A percentile compares a stretch with the other conserved stretches of the same genome.
Evolutionary conservation across 192 early-diverging fungal genomes (phyloP).

Genomic region (Ambispora gerdemannii): DNA sequence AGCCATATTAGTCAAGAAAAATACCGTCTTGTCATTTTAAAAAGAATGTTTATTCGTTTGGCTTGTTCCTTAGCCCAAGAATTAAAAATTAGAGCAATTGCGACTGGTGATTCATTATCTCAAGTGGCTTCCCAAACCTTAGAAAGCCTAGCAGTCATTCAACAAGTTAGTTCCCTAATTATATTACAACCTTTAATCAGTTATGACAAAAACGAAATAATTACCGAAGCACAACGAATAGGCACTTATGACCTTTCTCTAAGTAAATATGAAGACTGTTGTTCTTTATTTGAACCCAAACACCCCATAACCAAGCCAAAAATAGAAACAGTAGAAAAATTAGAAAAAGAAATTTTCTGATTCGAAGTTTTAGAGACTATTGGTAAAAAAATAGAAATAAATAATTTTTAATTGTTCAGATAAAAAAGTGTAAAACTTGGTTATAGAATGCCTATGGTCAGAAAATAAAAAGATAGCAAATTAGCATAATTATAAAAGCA

Average conservation of each 20-base stretch:
- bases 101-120: background rate
- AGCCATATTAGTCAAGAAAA: constrained; percentile 17
- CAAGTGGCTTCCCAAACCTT: constrained; percentile 14
- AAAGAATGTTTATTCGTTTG: constrained; percentile 19
- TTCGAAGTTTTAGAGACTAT: constrained; percentile 2
- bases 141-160: constrained; percentile 7
- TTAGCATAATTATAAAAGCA: no score
- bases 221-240: constrained; percentile 15
- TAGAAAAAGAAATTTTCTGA: constrained; percentile 10
- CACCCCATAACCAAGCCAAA: constrained; percentile 14
- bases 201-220: constrained; percentile 18
- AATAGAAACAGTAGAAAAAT: constrained; percentile 10
- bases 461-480: no score
- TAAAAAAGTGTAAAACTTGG: no score
- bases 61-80: constrained; percentile 10
- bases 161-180: constrained; percentile 11
- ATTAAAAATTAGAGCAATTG: constrained; percentile 6
- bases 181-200: constrained; percentile 5
- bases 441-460: no score
- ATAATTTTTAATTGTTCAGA: no score
- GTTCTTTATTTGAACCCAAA: constrained; percentile 17
- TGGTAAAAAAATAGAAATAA: constrained; percentile 12
- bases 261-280: constrained; percentile 10
- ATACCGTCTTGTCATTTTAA: constrained; percentile 16
- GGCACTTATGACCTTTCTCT: constrained; percentile 9